Percentiles rank a stretch among this genome's conserved stretches.
Conservation (phyloP, 1,284 basidiomycete genomes). For the Entoloma clypeatum region DNA sequence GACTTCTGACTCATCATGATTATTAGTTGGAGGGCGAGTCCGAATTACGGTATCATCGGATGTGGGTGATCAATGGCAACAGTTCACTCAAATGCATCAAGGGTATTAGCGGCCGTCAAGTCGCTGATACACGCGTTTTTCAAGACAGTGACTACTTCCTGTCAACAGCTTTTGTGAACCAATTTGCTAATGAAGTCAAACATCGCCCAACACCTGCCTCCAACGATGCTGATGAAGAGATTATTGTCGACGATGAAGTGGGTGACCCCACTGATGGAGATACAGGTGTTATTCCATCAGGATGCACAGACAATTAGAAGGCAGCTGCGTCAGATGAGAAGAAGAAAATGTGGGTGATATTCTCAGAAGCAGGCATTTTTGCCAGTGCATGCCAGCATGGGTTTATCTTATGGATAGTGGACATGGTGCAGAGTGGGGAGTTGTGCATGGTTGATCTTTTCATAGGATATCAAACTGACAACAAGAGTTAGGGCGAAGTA, state of each 20-base stretch:
- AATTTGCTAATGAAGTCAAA: constrained; percentile 23
- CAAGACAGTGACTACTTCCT: constrained; percentile 24
- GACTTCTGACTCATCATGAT: not conserved
- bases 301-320: constrained; percentile 24
- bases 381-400: constrained; percentile 31
- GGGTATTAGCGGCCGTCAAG: constrained; percentile 10
- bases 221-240: constrained; percentile 4
- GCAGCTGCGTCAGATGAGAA: constrained; percentile 22
- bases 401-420: constrained; percentile 26
- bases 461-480: too few relatives aligned
- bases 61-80: constrained; percentile 27
- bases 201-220: not conserved
- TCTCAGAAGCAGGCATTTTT: constrained; percentile 33
- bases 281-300: constrained; percentile 6
- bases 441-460: too few relatives aligned
- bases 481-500: too few relatives aligned
- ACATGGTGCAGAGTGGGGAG: constrained; percentile 37
- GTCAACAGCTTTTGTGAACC: constrained; percentile 20
- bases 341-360: constrained; percentile 30
- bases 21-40: constrained; percentile 24
- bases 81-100: constrained; percentile 24
- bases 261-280: constrained; percentile 1
- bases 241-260: constrained; percentile 1
- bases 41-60: constrained; percentile 10
- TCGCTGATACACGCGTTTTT: constrained; percentile 20